Percentiles rank a stretch among this genome's conserved stretches.
Conservation (phyloP, 164 flowering plant genomes). For the Liriodendron chinense region DNA sequence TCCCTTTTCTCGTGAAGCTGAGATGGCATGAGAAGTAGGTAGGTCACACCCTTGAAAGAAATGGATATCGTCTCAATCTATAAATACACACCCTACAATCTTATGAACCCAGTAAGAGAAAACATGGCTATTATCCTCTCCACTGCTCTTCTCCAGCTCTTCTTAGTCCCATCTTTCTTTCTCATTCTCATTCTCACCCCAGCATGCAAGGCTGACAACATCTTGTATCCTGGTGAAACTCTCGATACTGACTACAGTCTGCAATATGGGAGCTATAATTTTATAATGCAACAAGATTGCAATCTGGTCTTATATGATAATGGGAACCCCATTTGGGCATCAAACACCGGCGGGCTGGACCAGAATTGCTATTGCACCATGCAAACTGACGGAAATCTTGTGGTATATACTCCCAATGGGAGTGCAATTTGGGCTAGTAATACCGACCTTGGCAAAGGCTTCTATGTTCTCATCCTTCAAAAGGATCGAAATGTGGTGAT, state of each 20-base stretch:
- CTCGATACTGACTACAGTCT: not conserved
- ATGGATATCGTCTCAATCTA: no score
- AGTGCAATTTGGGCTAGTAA: not conserved
- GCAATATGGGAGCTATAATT: not conserved
- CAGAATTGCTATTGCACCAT: not conserved
- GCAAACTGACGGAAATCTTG: slow-evolving; percentile 1
- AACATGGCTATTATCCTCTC: not conserved
- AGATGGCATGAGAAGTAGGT: no score
- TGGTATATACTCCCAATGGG: not conserved
- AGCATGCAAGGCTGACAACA: not conserved
- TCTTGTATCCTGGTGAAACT: slow-evolving; percentile 3
- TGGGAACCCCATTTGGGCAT: not conserved
- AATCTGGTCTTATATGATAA: slow-evolving; percentile 7
- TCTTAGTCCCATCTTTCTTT: not conserved
- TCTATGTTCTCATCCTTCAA: not conserved
- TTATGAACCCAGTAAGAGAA: not conserved
- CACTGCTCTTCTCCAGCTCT: not conserved
- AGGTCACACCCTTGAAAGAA: no score
- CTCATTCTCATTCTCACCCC: not conserved
- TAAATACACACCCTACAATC: not conserved
- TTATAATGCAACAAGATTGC: not conserved
- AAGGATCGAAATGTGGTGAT: slow-evolving; percentile 2
- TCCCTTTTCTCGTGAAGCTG: no score
- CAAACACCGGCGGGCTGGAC: not conserved
- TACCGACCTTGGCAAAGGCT: not conserved